A percentile compares a stretch with the other conserved stretches of the same genome.
Evolutionary conservation across 169 alveolate genomes (phyloP).

Genomic region (Cystoisospora suis): DNA sequence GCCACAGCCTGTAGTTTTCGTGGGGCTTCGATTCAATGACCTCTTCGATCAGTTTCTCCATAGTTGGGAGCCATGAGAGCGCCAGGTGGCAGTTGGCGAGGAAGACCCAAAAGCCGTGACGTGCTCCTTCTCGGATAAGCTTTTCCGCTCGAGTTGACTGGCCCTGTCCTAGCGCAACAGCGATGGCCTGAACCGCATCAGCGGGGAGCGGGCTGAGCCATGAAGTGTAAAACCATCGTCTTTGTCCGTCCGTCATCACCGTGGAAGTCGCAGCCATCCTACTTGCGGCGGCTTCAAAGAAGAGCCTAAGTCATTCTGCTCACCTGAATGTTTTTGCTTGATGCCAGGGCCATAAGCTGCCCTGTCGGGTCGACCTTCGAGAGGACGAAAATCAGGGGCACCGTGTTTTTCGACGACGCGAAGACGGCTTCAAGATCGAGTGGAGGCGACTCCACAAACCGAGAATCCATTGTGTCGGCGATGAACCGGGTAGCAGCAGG

Average conservation of each 20-base stretch:
- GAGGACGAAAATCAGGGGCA: constrained; percentile 89
- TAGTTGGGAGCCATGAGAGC: constrained; percentile 87
- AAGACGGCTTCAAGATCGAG: constrained; percentile 87
- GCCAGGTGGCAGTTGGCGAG: constrained; percentile 93
- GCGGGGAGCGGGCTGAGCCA: no score
- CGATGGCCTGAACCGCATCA: constrained; percentile 69
- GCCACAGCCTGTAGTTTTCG: constrained; percentile 93
- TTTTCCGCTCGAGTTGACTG: constrained; percentile 89
- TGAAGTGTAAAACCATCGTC: no score
- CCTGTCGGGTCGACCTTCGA: constrained; percentile 94
- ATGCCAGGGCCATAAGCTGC: constrained; percentile 83
- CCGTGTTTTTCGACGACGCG: constrained; percentile 79
- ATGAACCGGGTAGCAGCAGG: constrained; percentile 88
- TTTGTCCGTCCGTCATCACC: no score
- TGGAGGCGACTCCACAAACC: constrained; percentile 89
- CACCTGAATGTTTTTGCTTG: constrained; percentile 64
- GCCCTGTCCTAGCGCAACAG: constrained; percentile 93
- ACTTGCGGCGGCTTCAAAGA: no score
- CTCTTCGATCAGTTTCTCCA: constrained; percentile 82
- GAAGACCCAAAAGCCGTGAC: constrained; percentile 93
- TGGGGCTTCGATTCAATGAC: constrained; percentile 81
- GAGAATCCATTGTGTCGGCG: constrained; percentile 84
- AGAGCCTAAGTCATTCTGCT: not conserved
- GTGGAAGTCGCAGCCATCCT: no score
- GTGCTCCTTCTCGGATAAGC: constrained; percentile 88